Base-by-base conservation (phyloP, 1,139 yeast species). In the Chernovozyma aurita region DNA sequence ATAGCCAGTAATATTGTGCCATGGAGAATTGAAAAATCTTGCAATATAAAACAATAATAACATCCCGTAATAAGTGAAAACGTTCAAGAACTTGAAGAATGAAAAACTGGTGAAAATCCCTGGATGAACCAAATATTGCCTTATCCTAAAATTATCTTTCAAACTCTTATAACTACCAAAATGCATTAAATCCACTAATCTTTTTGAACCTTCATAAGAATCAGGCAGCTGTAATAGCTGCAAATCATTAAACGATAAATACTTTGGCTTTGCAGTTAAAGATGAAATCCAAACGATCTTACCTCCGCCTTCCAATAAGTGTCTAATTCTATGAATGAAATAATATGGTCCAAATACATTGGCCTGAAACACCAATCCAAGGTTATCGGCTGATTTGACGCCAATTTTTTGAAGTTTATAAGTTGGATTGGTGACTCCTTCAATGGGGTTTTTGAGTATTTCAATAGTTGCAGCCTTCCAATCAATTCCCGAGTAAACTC, bases 261-360 rank as follows among this genome's bases (percentile, higher is more conserved):
- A 80, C 40, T 80, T 72, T 1, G 94, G 82, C 34, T 76, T 75
- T 0, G 95, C 78, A 77, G 87, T 84, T 31, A 85, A 62, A 22
- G 95, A 82, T 8, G 95, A 80, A 30, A 92, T 78, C 96, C 97
- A 88, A 13, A 92, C 69, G 22, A 92, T 67, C 38, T 73, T 72
- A 1, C 90, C 87, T 0, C 79, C 79, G 13, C 65, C 55, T 16
- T 57, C 46, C 18, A 88, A 62, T 28, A 80, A 57, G 9, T 76
- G 78, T 33, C 63, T 55, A 26, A 85, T 62, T 46, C 71, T 80
- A 47, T 81, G 85, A 30, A 85, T 64, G 36, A 92, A 65, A 57
- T 81, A 92, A 63, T 85, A 90, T 1, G 97, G 98, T 0, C 95
- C 95, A 60, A 94, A 85, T 12, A 90, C 95, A 54, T 92, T 92